Percentiles rank a stretch among this genome's conserved stretches.
phyloP scores from a whole-genome alignment of 139 green algal genomes.

The Marvania coccoides region DNA sequence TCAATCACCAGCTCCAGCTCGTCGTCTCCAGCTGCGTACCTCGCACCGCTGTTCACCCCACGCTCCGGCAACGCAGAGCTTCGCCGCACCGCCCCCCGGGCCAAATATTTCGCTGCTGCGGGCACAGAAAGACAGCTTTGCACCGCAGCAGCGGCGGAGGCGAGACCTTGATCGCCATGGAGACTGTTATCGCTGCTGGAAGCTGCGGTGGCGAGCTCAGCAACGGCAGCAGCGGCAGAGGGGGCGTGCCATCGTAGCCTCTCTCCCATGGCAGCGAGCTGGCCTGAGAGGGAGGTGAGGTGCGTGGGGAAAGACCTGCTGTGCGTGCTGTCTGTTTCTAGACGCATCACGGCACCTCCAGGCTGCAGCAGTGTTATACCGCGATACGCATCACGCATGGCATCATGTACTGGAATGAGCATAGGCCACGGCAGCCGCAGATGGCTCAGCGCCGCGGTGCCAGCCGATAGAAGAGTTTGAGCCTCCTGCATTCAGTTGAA shows the following conservation, averaged over 20 bases:
- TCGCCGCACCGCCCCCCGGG: neutral
- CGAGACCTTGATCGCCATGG: too few species aligned
- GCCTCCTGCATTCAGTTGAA: constrained; percentile 34
- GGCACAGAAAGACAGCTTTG: neutral
- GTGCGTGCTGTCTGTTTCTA: constrained; percentile 51
- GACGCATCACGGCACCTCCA: constrained; percentile 1
- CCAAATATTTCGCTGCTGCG: neutral
- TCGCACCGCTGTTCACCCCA: neutral
- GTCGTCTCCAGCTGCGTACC: neutral
- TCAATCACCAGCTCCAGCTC: neutral
- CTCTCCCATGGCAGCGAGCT: constrained; percentile 47
- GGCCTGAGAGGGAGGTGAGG: constrained; percentile 27
- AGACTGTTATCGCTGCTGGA: too few species aligned
- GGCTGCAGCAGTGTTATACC: constrained; percentile 26
- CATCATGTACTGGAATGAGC: constrained; percentile 70
- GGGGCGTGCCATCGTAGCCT: constrained; percentile 31
- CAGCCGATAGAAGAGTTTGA: constrained; percentile 44
- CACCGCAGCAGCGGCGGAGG: neutral
- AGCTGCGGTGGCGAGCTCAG: neutral
- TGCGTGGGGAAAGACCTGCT: constrained; percentile 31
- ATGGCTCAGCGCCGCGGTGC: constrained; percentile 35
- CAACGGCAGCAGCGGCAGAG: constrained; percentile 10
- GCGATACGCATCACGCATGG: constrained; percentile 55
- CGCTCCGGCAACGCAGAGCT: neutral
- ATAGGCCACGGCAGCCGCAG: constrained; percentile 39